Conservation (phyloP, 2,329 filamentous ascomycete species). For the Pseudogymnoascus sp. region DNA sequence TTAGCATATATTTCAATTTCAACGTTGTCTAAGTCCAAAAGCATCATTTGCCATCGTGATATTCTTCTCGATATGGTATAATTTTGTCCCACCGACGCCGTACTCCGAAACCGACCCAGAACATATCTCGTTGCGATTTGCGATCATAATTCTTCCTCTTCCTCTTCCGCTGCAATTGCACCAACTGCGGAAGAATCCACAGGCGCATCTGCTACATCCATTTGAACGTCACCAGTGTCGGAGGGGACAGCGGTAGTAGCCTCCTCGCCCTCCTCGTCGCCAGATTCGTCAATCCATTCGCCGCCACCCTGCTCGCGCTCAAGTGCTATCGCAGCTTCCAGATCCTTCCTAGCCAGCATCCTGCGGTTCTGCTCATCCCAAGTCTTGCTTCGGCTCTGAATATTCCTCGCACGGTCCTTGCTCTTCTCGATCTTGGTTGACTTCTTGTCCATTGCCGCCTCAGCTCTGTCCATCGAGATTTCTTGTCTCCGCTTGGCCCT, state of each 20-base stretch:
- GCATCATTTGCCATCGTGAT: conserved; percentile 8
- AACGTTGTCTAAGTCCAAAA: neutral
- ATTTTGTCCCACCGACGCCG: conserved; percentile 10
- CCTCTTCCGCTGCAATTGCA: neutral
- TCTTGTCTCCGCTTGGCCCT: conserved; percentile 50
- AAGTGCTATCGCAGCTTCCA: conserved; percentile 14
- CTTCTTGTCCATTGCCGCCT: conserved; percentile 52
- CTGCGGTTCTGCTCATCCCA: conserved; percentile 54
- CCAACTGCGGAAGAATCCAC: neutral
- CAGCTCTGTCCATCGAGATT: conserved; percentile 50
- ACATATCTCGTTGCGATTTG: conserved; percentile 4
- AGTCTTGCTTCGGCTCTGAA: conserved; percentile 43
- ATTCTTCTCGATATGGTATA: conserved; percentile 11
- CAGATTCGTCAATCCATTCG: conserved; percentile 1
- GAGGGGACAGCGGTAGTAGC: neutral
- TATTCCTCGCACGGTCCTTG: conserved; percentile 39
- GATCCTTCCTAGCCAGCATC: conserved; percentile 22
- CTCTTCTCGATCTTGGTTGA: conserved; percentile 49
- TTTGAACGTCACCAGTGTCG: neutral
- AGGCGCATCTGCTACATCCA: neutral
- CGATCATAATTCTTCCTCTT: conserved; percentile 8
- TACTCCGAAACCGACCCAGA: neutral
- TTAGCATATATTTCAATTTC: neutral
- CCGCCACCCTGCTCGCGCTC: conserved; percentile 4
- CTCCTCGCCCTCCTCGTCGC: conserved; percentile 5